Base-by-base conservation (phyloP, 1,284 basidiomycete genomes). In the Serendipita sp. region DNA sequence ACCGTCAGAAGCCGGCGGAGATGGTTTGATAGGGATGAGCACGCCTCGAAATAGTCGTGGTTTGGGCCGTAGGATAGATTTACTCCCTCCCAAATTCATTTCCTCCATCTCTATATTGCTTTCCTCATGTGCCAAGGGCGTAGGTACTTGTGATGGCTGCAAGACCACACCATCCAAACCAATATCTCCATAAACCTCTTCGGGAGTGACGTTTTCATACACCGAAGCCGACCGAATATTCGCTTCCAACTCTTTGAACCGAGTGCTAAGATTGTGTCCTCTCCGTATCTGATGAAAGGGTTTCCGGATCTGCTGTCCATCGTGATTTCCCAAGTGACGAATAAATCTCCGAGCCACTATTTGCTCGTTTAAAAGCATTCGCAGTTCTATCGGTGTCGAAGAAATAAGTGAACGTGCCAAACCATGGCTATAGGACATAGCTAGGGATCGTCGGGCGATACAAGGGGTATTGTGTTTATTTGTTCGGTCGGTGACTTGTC, bases 41-140 rank as follows among this genome's bases (percentile, higher is more conserved):
- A 58, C 53, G 34, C 53, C 53, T 32, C 2, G n/a, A 29, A 58
- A 58, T 10, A 35, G n/a, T 10, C 53, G 17, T 10, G 53, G 53
- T 32, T 58, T 58, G 8, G 53, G 53, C 29, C 53, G 53, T 34
- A 58, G 34, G n/a, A 58, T 58, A n/a, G 53, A 58, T 58, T 58
- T 58, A 29, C 53, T 58, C 29, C 53, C 53, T 26, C 53, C 53
- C 32, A 30, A 30, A 17, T 58, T 58, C 17, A 58, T 30, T 35
- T n/a, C 15, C 32, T 58, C 53, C 53, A 58, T 58, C 53, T 58
- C 53, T 26, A 34, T 8, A 49, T n/a, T 29, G 5, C 45, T n/a
- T 58, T 58, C 53, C 8, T 49, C 45, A 5, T n/a, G 17, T 49
- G 29, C 8, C n/a, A 22, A 8, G n/a, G 29, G n/a, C 8, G 45